These are phyloP conservation scores for Epichloe festucae DNA, from an alignment of 2,329 filamentous ascomycete genomes.

Conservation along the genomic window DNA sequence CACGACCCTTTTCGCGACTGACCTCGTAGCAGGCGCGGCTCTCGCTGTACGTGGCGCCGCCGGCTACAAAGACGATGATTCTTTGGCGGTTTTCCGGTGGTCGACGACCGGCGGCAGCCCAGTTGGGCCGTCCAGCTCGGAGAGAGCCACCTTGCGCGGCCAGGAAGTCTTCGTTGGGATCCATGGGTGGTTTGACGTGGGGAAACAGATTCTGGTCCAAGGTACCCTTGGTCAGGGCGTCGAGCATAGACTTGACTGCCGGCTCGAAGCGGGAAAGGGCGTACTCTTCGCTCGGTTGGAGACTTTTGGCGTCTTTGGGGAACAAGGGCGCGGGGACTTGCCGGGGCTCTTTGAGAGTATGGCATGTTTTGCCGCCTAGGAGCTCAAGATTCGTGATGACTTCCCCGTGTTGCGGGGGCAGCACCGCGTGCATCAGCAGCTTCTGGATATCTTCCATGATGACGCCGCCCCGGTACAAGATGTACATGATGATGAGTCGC, in stretches of 20 bases:
- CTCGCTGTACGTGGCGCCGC: constrained; percentile 89
- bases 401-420: constrained; percentile 63
- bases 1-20: constrained; percentile 56
- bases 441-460: constrained; percentile 74
- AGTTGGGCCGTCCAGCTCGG: constrained; percentile 84
- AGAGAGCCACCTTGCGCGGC: constrained; percentile 58
- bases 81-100: constrained; percentile 71
- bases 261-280: constrained; percentile 81
- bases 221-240: constrained; percentile 54
- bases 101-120: constrained; percentile 72
- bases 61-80: constrained; percentile 87
- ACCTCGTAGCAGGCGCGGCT: constrained; percentile 80
- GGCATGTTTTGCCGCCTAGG: constrained; percentile 61
- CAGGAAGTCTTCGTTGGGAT: constrained; percentile 45
- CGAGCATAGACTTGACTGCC: constrained; percentile 68
- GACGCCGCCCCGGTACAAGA: constrained; percentile 76
- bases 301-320: constrained; percentile 44
- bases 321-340: constrained; percentile 57
- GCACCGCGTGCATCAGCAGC: constrained; percentile 67
- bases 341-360: constrained; percentile 61
- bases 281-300: constrained; percentile 57
- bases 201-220: constrained; percentile 58
- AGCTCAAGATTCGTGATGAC: constrained; percentile 67
- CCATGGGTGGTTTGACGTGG: constrained; percentile 57
- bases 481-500: constrained; percentile 72